Conservation (phyloP, 108 stramenopile species). For the Nannochloropsis salina region DNA sequence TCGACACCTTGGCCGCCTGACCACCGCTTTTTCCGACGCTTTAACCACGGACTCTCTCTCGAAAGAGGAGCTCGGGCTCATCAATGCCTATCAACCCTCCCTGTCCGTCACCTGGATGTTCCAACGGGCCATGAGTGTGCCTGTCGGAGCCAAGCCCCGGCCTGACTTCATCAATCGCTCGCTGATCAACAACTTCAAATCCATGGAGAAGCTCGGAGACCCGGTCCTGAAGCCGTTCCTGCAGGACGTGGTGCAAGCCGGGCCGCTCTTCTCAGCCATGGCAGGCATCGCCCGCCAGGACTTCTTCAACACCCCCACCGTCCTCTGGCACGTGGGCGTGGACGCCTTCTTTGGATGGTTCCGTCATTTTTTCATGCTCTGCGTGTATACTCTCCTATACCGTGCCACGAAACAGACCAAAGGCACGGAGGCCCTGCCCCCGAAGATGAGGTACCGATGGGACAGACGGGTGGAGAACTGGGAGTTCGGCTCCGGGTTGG, state of each 20-base stretch:
- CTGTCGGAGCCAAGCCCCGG: constrained; percentile 64
- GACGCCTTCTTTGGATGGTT: constrained; percentile 70
- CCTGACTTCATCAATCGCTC: constrained; percentile 78
- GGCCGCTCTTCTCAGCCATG: constrained; percentile 69
- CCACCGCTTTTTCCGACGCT: constrained; percentile 70
- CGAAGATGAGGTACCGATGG: background rate
- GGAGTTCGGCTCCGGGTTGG: constrained; percentile 33
- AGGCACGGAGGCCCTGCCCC: background rate
- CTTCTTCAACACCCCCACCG: constrained; percentile 70
- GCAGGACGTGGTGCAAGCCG: constrained; percentile 86
- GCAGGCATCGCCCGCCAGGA: constrained; percentile 64
- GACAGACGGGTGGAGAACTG: constrained; percentile 32
- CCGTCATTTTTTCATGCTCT: constrained; percentile 72
- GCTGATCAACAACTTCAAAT: constrained; percentile 67
- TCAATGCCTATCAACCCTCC: constrained; percentile 88
- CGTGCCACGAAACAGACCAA: background rate
- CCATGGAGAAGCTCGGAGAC: constrained; percentile 49
- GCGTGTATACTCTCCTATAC: constrained; percentile 45
- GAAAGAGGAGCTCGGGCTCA: constrained; percentile 70
- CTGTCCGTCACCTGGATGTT: constrained; percentile 92
- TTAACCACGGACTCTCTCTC: constrained; percentile 66
- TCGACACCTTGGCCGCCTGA: constrained; percentile 72
- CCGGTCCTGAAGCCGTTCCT: constrained; percentile 54
- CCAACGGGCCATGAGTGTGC: constrained; percentile 83
- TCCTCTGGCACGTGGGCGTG: constrained; percentile 68